Evolutionary conservation across 192 early-diverging fungal species (phyloP), one percentile per base, ranked within the genome.

Genomic region (Geranomyces variabilis): DNA sequence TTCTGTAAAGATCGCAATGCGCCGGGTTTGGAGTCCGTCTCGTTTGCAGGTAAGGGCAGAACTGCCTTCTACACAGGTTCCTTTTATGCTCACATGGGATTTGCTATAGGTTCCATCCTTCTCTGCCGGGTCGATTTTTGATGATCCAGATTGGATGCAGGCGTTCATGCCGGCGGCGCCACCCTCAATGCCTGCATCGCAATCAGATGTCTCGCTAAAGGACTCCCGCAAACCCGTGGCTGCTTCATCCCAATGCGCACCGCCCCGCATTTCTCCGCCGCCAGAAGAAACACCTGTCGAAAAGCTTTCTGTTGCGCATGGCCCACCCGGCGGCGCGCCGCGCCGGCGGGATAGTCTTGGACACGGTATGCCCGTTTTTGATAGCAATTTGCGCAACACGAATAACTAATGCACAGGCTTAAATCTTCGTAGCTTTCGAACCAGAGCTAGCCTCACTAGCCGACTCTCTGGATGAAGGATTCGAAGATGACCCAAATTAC

Each of bases 11-110:
- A 64, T 21, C 41, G 34, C 63, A 13, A 21, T 61, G 24, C 28
- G 43, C 22, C 30, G 68, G 9, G 45, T 70, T 60, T 70, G 68
- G 68, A 70, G 68, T 28, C 68, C 68, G 45, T 45, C 68, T 36
- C 48, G 55, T 13, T 34, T 68, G 9, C 66, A 68, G 66, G 66
- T 68, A 57, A 14, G 1, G 10, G 5, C 36, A n/a, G n/a, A n/a
- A n/a, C n/a, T n/a, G n/a, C n/a, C n/a, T n/a, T n/a, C n/a, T n/a
- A n/a, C n/a, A n/a, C n/a, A n/a, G n/a, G n/a, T n/a, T n/a, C n/a
- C n/a, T 49, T 17, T 49, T 22, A 0, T 22, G 22, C 19, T 49
- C 19, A n/a, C 1, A 49, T n/a, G n/a, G n/a, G n/a, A n/a, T n/a
- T n/a, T n/a, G n/a, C n/a, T n/a, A n/a, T n/a, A 71, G 61, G 33